Evolutionary conservation across 2,329 filamentous ascomycete species (phyloP).

Genomic region (Claviceps africana): DNA sequence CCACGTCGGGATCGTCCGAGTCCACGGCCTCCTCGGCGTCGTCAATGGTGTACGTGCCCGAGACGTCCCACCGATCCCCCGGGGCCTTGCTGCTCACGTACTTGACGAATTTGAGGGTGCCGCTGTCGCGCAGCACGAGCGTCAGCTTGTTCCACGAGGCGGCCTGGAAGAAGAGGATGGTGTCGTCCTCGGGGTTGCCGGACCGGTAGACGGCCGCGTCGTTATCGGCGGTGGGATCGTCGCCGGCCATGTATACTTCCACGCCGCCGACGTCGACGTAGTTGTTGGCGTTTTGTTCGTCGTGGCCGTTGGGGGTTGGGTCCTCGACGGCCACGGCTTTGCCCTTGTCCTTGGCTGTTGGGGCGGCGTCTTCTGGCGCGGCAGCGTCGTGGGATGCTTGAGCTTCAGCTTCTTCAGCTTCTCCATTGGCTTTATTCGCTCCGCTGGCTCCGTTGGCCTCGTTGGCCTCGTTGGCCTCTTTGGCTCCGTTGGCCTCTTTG

Average conservation of each 20-base stretch:
- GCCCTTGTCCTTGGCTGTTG: conserved; percentile 16
- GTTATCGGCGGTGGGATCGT: conserved; percentile 44
- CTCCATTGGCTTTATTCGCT: conserved; percentile 11
- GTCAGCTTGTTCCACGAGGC: conserved; percentile 80
- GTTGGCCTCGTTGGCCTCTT: no score
- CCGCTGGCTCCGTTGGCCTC: no score
- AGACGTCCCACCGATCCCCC: conserved; percentile 88
- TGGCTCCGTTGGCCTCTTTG: no score
- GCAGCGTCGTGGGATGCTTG: conserved; percentile 16
- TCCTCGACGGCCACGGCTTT: conserved; percentile 16
- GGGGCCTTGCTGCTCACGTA: conserved; percentile 73
- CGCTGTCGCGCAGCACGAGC: conserved; percentile 76
- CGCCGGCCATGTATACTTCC: conserved; percentile 87
- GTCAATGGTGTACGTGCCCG: conserved; percentile 61
- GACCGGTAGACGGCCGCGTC: conserved; percentile 84
- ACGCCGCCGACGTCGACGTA: conserved; percentile 55
- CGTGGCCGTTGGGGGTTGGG: conserved; percentile 14
- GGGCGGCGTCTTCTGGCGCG: conserved; percentile 17
- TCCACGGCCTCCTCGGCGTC: conserved; percentile 33
- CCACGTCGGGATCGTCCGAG: conserved; percentile 30
- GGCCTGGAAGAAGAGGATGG: conserved; percentile 49
- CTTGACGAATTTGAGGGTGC: conserved; percentile 85
- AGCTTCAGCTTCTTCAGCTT: conserved; percentile 17
- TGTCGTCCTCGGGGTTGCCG: conserved; percentile 64
- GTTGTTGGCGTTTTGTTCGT: conserved; percentile 17